Percentiles rank a stretch among this genome's conserved stretches.
These are phyloP conservation scores for Zygoascus sp. DNA, from an alignment of 1,139 yeast genomes.

Conservation along the genomic window DNA sequence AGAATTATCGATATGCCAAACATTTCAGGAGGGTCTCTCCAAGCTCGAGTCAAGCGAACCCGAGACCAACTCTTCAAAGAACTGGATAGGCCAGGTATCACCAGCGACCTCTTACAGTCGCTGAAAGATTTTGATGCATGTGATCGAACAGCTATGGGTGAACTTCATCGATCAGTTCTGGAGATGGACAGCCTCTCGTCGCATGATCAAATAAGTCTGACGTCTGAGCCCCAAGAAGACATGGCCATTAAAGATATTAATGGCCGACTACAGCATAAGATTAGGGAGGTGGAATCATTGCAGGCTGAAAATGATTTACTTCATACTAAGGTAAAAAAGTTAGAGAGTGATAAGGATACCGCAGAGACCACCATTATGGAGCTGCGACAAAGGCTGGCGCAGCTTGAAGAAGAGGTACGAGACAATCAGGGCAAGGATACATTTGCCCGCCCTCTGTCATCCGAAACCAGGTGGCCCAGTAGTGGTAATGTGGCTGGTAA, in stretches of 20 bases:
- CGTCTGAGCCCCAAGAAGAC: constrained; percentile 3
- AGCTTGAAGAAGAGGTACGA: neutral
- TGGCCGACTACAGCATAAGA: neutral
- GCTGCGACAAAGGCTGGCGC: neutral
- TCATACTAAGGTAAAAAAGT: constrained; percentile 1
- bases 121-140: constrained; percentile 9
- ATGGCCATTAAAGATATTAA: neutral
- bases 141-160: constrained; percentile 11
- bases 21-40: neutral
- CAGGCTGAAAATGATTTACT: constrained; percentile 6
- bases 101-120: neutral
- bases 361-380: neutral
- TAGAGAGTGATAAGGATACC: neutral
- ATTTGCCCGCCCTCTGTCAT: too few species aligned
- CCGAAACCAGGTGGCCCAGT: too few species aligned
- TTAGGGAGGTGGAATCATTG: neutral
- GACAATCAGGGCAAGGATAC: neutral
- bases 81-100: constrained; percentile 7
- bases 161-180: constrained; percentile 6
- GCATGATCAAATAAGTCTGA: constrained; percentile 3
- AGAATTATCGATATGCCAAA: constrained; percentile 10
- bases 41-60: constrained; percentile 5
- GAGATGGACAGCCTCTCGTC: constrained; percentile 10
- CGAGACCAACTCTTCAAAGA: constrained; percentile 5
- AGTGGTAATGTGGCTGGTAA: neutral